Evolutionary conservation across 1,139 yeast genomes (phyloP), one percentile per base, ranked within the genome.

Genomic region (Blastobotrys persicus): DNA sequence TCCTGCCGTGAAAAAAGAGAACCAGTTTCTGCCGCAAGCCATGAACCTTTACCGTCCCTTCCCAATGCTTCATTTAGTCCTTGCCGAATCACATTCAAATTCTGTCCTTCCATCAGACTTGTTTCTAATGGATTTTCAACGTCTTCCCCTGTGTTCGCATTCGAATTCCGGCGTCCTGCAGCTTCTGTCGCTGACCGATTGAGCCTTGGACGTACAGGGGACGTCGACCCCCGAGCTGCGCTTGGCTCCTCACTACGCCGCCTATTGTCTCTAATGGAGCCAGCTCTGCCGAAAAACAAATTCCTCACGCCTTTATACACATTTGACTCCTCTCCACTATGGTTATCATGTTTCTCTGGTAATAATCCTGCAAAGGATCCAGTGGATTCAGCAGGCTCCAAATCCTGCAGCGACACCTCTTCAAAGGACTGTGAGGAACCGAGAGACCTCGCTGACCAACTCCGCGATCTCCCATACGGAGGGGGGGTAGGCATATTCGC

Each of bases 61-160:
- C 65, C 64, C 37, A 61, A 44, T 2, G 64, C 64, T 38, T 61
- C 64, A 17, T 59, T 53, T 18, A 61, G 47, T 7, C 61, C 60
- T 2, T 49, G 51, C 12, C 53, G 55, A 38, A 58, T 52, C 17
- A 52, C 51, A 20, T 51, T 54, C n/a, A 57, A 44, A 26, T 49
- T 48, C 11, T 50, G 50, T 1, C 48, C 41, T 35, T 51, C 50
- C 31, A 54, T 20, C 18, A 51, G 45, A 11, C 47, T 47, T 14
- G 37, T 39, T 16, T 48, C 51, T n/a, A 48, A 42, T 3, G 45
- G 28, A 12, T 37, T 37, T 12, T 18, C 13, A 19, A 37, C 28
- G 19, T 19, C 41, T 9, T 37, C 28, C 6, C 26, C 28, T 4
- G 9, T 37, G 12, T 18, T 13, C 17, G 11, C n/a, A 18, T 14